phyloP scores from a whole-genome alignment of 306 rosid genomes.

The Castanea mollissima region DNA sequence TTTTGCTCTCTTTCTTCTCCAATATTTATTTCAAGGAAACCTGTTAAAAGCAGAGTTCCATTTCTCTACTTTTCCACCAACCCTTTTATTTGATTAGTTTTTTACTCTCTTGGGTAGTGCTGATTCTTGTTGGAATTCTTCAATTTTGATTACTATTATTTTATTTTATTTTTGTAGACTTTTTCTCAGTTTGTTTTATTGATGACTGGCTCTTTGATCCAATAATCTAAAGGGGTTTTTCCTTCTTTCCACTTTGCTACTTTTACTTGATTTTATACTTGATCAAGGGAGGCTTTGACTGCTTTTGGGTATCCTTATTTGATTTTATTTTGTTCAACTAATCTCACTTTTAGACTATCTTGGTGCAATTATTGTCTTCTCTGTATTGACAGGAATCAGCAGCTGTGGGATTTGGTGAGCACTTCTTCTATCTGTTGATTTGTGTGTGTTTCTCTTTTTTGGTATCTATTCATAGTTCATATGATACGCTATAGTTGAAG shows the following conservation, averaged over 20 bases:
- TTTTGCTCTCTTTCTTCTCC: not conserved
- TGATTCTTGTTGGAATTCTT: slow-evolving; percentile 19
- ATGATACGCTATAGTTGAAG: slow-evolving; percentile 18
- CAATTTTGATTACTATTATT: slow-evolving; percentile 2
- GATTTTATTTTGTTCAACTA: not conserved
- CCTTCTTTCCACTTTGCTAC: slow-evolving; percentile 6
- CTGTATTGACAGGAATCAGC: not conserved
- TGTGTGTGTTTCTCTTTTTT: not conserved
- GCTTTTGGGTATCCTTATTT: slow-evolving; percentile 11
- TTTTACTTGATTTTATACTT: slow-evolving; percentile 3
- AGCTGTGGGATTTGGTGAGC: not conserved
- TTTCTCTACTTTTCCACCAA: slow-evolving; percentile 7
- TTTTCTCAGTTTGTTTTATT: slow-evolving; percentile 4
- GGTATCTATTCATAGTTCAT: slow-evolving; percentile 4
- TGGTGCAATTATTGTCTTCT: not conserved
- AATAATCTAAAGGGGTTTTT: slow-evolving; percentile 6
- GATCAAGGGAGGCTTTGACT: not conserved
- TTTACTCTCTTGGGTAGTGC: slow-evolving; percentile 25
- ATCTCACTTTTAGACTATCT: not conserved
- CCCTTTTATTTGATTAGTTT: not conserved
- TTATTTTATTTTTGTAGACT: not conserved
- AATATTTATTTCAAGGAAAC: slow-evolving; percentile 19
- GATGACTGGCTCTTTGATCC: slow-evolving; percentile 17
- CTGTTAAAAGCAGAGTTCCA: slow-evolving; percentile 35
- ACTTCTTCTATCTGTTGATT: not conserved